Conservation (phyloP, 345 rosid species). For the Salix exigua region DNA sequence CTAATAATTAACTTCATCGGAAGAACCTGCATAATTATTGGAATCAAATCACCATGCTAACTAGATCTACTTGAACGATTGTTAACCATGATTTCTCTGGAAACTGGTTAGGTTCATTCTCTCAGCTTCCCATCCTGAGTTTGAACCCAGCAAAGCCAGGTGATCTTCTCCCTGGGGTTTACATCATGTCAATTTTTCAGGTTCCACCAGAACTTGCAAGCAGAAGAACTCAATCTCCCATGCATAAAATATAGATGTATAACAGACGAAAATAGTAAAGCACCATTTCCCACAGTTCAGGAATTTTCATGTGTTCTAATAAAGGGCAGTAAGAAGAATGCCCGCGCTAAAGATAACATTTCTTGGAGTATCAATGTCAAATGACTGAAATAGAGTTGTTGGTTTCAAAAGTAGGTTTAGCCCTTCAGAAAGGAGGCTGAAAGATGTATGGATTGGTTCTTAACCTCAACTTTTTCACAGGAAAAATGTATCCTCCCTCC, state of each 20-base stretch:
- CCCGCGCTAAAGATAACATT: background rate
- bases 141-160: conserved; percentile 62
- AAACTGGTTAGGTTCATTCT: conserved; percentile 53
- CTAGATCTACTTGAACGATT: background rate
- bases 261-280: background rate
- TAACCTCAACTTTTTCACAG: conserved; percentile 4
- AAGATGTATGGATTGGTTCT: background rate
- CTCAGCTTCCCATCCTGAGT: conserved; percentile 76
- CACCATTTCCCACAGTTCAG: background rate
- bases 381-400: background rate
- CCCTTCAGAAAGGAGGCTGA: background rate
- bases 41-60: background rate
- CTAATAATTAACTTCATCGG: background rate
- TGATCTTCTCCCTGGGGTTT: conserved; percentile 81
- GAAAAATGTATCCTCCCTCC: background rate
- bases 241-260: background rate
- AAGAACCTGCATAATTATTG: background rate
- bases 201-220: too few species aligned
- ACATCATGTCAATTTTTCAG: conserved; percentile 36
- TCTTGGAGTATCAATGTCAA: background rate
- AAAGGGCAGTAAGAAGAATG: background rate
- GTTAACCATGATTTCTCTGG: background rate
- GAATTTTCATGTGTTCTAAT: background rate
- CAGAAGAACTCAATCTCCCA: background rate
- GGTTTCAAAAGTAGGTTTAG: background rate